Evolutionary conservation across 495 filamentous ascomycete genomes (phyloP), one percentile per base, ranked within the genome.

Genomic region (Xylaria flabelliformis): DNA sequence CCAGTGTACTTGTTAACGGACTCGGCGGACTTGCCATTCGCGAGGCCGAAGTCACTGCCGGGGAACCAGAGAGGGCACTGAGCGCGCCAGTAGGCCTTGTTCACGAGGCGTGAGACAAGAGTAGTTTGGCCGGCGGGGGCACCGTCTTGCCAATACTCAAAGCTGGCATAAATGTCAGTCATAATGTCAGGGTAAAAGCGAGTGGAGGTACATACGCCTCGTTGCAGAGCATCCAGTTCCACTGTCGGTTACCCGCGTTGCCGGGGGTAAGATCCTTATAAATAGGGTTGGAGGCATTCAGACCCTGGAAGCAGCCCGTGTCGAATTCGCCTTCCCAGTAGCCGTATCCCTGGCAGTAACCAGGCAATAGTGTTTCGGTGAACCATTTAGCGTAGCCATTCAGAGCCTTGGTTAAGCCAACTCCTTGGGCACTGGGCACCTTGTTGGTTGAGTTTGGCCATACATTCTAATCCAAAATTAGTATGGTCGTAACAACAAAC

Each of bases 201-300:
- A 34, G 32, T 24, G 3, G 9, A 3, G 10, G 12, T 13, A 55
- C 68, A 55, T 44, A 70, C 62, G 90, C 89, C 79, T 92, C 88
- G 76, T 91, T 91, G 82, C 90, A 91, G 48, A 89, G 80, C 77
- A 91, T 82, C 89, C 88, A 91, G 71, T 83, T 78, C 90, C 90
- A 92, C 71, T 91, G 90, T 17, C 88, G 81, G 78, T 91, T 82
- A 55, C 80, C 75, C 8, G 73, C 72, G 77, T 91, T 91, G 72
- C 66, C 65, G 0, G 87, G 83, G 1, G 82, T 79, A 19, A 81
- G 75, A 72, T 92, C 89, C 41, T 86, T 86, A 79, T 85, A 92
- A 15, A 88, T 72, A 19, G 85, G 82, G 76, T 85, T 90, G 59
- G 82, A 83, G 5, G 85, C 78, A 75, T 92, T 87, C 73, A 88